phyloP scores from a whole-genome alignment of 192 early-diverging fungal genomes.

The Backusella australiensis region DNA sequence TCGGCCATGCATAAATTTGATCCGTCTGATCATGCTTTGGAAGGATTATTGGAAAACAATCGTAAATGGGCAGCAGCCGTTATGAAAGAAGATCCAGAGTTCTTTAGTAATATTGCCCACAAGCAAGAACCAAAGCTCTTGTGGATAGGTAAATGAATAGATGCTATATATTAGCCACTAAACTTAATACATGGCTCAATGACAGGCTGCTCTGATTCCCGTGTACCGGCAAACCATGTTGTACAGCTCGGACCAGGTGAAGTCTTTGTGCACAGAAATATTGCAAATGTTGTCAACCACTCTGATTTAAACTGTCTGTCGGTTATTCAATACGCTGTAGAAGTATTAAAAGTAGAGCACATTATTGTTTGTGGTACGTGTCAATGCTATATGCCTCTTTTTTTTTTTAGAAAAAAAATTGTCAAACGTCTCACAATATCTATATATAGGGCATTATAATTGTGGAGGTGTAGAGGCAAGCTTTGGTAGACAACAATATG shows the following conservation, averaged over 20 bases:
- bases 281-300: constrained; percentile 87
- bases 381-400: neutral
- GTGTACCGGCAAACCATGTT: constrained; percentile 83
- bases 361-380: constrained; percentile 83
- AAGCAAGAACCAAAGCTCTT: constrained; percentile 83
- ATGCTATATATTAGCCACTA: neutral
- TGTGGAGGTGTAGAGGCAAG: constrained; percentile 74
- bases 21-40: constrained; percentile 16
- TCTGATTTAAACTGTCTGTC: constrained; percentile 81
- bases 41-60: constrained; percentile 52
- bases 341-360: constrained; percentile 89
- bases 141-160: constrained; percentile 66
- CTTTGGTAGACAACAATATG: constrained; percentile 57
- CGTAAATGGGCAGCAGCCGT: constrained; percentile 59
- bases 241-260: constrained; percentile 72
- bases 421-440: neutral
- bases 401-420: neutral
- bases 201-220: constrained; percentile 88
- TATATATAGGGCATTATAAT: constrained; percentile 53
- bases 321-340: constrained; percentile 93
- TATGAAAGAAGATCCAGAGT: constrained; percentile 57
- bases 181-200: neutral
- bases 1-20: constrained; percentile 27
- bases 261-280: constrained; percentile 96
- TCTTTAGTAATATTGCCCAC: constrained; percentile 69